Conservation (phyloP, 495 filamentous ascomycete species). For the Halenospora varia region DNA sequence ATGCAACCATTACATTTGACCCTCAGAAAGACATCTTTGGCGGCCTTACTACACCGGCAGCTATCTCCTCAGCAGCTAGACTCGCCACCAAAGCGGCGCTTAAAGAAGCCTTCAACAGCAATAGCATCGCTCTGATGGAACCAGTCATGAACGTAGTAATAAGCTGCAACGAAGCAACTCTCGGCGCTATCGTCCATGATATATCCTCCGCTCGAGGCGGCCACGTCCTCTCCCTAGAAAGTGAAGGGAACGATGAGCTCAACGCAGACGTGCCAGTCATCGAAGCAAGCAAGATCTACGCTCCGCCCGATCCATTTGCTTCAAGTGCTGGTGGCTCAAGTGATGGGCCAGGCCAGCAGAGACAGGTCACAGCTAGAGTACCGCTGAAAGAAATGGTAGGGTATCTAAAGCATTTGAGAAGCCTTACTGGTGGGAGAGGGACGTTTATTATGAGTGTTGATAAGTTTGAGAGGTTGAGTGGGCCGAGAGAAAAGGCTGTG, state of each 20-base stretch:
- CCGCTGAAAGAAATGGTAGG: conserved; percentile 97
- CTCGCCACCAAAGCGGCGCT: conserved; percentile 66
- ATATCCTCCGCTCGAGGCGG: conserved; percentile 79
- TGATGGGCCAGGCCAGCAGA: conserved; percentile 27
- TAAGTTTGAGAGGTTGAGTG: conserved; percentile 80
- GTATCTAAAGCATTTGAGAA: conserved; percentile 85
- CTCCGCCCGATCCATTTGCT: conserved; percentile 80
- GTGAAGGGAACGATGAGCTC: conserved; percentile 42
- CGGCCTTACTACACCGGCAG: conserved; percentile 61
- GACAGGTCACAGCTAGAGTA: conserved; percentile 72
- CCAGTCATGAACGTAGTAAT: conserved; percentile 88
- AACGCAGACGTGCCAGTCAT: conserved; percentile 36
- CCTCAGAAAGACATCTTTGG: conserved; percentile 60
- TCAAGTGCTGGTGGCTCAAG: conserved; percentile 21
- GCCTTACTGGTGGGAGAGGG: conserved; percentile 83
- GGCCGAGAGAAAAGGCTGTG: conserved; percentile 39
- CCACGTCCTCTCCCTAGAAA: conserved; percentile 75
- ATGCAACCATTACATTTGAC: conserved; percentile 66
- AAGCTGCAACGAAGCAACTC: conserved; percentile 70
- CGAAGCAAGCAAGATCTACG: conserved; percentile 70
- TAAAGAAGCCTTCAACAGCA: conserved; percentile 42
- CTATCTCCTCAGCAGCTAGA: conserved; percentile 74
- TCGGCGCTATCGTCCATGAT: conserved; percentile 88
- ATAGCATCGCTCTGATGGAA: conserved; percentile 70
- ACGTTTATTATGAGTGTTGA: conserved; percentile 91